Evolutionary conservation across 129 eudicot genomes (phyloP).

Genomic region (Helianthus tuberosus): DNA sequence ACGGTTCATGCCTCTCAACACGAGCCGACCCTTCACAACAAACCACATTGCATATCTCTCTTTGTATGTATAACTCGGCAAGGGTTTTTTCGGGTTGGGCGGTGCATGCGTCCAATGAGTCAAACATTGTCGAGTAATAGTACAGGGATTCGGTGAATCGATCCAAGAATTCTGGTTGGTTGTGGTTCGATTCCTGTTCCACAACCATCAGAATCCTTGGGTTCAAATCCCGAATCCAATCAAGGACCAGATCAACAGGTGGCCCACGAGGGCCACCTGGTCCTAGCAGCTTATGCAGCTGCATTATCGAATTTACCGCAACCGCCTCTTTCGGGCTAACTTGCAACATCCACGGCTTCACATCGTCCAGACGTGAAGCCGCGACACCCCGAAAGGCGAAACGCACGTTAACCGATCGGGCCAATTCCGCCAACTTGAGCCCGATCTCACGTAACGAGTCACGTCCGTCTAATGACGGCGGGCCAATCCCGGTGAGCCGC

Average conservation of each 20-base stretch:
- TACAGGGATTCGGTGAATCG: conserved; percentile 71
- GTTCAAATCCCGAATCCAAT: conserved; percentile 49
- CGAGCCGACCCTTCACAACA: conserved; percentile 73
- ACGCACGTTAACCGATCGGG: conserved; percentile 65
- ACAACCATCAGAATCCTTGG: conserved; percentile 74
- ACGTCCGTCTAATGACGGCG: conserved; percentile 48
- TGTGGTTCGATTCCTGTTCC: conserved; percentile 86
- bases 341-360: conserved; percentile 70
- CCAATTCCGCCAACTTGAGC: conserved; percentile 55
- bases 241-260: conserved; percentile 47
- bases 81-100: conserved; percentile 47
- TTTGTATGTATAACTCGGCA: conserved; percentile 64
- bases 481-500: conserved; percentile 71
- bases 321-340: conserved; percentile 60
- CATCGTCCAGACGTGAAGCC: conserved; percentile 55
- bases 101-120: conserved; percentile 65
- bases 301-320: conserved; percentile 77
- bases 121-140: conserved; percentile 84
- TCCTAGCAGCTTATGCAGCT: conserved; percentile 58
- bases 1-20: conserved; percentile 77
- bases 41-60: conserved; percentile 78
- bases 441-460: conserved; percentile 72
- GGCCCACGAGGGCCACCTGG: conserved; percentile 30
- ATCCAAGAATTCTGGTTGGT: conserved; percentile 56
- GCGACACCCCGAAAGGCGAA: conserved; percentile 71